phyloP scores from a whole-genome alignment of 2,329 filamentous ascomycete species.

The Sordariomycetes sp. region DNA sequence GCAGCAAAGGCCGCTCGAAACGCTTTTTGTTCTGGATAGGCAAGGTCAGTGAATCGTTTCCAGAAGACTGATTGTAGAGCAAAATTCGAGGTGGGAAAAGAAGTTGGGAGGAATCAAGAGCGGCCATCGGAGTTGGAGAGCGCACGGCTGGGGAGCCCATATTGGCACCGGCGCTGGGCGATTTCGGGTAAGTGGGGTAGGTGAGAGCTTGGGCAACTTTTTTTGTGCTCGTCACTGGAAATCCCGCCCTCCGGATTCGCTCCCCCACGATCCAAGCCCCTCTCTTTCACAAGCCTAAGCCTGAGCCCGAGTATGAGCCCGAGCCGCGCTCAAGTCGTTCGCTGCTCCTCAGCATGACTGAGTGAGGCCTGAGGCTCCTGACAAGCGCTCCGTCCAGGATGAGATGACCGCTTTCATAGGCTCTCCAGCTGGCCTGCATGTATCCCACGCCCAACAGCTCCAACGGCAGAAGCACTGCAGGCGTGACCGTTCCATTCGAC shows the following conservation, averaged over 20 bases:
- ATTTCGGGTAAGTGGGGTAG: slow-evolving; percentile 4
- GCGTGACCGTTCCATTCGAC: background rate
- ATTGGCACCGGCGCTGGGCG: background rate
- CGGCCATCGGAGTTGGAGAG: background rate
- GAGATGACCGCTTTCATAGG: too few species aligned
- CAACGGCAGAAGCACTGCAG: background rate
- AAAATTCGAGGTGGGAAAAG: background rate
- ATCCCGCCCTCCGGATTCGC: slow-evolving; percentile 5
- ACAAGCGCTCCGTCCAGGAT: too few species aligned
- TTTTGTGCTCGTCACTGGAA: slow-evolving; percentile 2
- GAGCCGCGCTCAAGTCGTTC: too few species aligned
- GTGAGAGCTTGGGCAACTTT: slow-evolving; percentile 1
- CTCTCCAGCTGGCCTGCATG: too few species aligned
- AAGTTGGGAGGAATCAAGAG: background rate
- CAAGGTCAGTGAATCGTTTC: background rate
- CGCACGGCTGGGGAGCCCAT: background rate
- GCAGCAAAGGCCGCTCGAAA: slow-evolving; percentile 15
- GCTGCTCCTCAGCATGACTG: too few species aligned
- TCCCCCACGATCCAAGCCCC: slow-evolving; percentile 1
- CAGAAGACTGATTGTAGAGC: background rate
- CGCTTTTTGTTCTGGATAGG: too few species aligned
- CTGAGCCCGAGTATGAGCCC: too few species aligned
- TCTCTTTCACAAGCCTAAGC: slow-evolving; percentile 1
- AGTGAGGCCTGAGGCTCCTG: too few species aligned
- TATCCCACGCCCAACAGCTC: too few species aligned